phyloP scores from a whole-genome alignment of 2,329 filamentous ascomycete species.

The Claviceps purpurea region DNA sequence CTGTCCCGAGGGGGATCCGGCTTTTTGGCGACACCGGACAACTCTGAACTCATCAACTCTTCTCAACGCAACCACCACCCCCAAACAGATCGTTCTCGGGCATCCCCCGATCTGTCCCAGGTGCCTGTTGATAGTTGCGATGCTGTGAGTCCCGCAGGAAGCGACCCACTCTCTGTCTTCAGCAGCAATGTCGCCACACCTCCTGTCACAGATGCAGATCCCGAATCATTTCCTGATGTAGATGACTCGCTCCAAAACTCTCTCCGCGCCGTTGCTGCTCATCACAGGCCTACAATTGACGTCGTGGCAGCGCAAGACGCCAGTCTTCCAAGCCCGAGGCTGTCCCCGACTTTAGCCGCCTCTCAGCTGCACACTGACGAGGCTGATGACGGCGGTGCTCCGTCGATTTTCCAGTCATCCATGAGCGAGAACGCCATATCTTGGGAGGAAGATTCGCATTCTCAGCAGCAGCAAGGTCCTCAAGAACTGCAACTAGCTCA shows the following conservation, averaged over 20 bases:
- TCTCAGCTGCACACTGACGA: conserved; percentile 37
- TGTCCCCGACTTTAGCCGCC: conserved; percentile 82
- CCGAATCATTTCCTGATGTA: conserved; percentile 42
- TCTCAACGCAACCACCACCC: conserved; percentile 25
- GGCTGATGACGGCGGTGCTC: conserved; percentile 26
- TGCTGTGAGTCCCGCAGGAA: conserved; percentile 37
- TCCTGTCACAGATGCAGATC: conserved; percentile 59
- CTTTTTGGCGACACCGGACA: conserved; percentile 44
- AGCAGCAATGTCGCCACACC: conserved; percentile 57
- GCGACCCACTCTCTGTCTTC: conserved; percentile 46
- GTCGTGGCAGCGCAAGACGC: conserved; percentile 70
- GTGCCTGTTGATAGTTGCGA: conserved; percentile 27
- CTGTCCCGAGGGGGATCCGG: conserved; percentile 13
- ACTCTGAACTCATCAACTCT: conserved; percentile 30
- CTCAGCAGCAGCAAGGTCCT: conserved; percentile 15
- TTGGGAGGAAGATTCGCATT: conserved; percentile 30
- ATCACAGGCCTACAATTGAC: conserved; percentile 44
- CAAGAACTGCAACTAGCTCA: conserved; percentile 9
- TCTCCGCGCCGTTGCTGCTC: conserved; percentile 32
- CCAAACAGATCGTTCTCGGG: conserved; percentile 27
- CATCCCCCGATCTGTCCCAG: conserved; percentile 31
- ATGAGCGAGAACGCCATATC: conserved; percentile 15
- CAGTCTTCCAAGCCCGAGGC: conserved; percentile 83
- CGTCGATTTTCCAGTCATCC: conserved; percentile 19
- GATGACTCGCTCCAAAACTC: conserved; percentile 36